phyloP scores from a whole-genome alignment of 257 asterid genomes.

The Solanum clarkiae region DNA sequence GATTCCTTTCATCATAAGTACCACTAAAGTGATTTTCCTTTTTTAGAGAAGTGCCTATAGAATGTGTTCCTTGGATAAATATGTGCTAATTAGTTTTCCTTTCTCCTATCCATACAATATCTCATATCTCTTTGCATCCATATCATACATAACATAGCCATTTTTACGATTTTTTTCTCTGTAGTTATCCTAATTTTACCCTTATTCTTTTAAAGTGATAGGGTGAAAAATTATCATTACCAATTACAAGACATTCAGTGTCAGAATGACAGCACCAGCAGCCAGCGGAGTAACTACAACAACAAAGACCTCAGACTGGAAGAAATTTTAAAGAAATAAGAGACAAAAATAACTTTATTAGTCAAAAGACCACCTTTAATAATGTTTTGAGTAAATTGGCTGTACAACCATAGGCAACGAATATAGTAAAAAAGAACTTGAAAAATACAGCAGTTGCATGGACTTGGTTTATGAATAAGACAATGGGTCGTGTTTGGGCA shows the following conservation, averaged over 20 bases:
- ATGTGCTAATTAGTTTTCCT: neutral
- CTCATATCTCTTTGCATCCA: neutral
- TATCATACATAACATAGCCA: neutral
- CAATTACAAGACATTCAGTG: constrained; percentile 83
- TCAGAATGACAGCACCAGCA: constrained; percentile 84
- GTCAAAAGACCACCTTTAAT: neutral
- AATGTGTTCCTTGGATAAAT: neutral
- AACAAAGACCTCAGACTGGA: constrained; percentile 96
- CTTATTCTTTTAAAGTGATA: neutral
- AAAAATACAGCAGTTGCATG: neutral
- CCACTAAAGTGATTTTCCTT: neutral
- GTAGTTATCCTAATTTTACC: neutral
- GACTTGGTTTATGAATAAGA: neutral
- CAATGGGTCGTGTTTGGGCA: neutral
- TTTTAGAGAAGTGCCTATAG: neutral
- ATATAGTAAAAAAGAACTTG: neutral
- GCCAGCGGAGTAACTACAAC: constrained; percentile 95
- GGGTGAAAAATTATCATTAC: constrained; percentile 19
- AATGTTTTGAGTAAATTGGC: neutral
- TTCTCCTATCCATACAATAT: neutral
- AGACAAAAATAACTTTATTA: neutral
- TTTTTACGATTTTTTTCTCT: neutral
- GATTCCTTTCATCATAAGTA: neutral
- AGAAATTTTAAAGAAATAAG: neutral
- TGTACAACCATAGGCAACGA: neutral